These are phyloP conservation scores for Blastobotrys buckinghamii DNA, from an alignment of 1,139 yeast species.

Conservation along the genomic window DNA sequence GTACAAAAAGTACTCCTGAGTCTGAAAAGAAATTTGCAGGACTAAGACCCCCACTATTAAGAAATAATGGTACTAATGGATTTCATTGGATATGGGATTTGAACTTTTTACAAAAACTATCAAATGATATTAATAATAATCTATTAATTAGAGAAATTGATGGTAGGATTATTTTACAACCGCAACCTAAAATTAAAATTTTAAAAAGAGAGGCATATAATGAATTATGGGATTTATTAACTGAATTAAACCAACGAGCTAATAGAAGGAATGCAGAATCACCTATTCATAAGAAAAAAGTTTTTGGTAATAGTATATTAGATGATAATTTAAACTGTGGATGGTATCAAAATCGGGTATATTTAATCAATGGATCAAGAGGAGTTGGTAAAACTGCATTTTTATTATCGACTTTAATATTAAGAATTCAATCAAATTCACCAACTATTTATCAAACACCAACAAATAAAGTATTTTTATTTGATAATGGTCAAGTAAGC, in stretches of 20 bases:
- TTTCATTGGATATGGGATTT: conserved; percentile 4
- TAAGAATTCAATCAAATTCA: neutral
- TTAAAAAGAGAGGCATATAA: conserved; percentile 7
- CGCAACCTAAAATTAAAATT: neutral
- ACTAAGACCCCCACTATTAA: too few relatives aligned
- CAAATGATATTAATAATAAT: neutral
- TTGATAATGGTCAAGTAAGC: conserved; percentile 3
- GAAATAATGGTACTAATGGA: neutral
- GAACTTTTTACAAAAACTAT: conserved; percentile 1
- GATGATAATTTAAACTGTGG: conserved; percentile 5
- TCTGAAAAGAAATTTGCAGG: too few relatives aligned
- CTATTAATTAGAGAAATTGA: neutral
- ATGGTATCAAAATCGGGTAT: conserved; percentile 10
- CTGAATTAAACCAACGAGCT: conserved; percentile 8
- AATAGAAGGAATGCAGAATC: conserved; percentile 6
- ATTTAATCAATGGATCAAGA: conserved; percentile 2
- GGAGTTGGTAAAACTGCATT: conserved; percentile 11
- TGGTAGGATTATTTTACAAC: neutral
- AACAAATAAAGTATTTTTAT: conserved; percentile 1
- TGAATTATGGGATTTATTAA: conserved; percentile 8
- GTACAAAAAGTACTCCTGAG: neutral
- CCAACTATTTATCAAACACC: conserved; percentile 8
- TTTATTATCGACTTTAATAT: conserved; percentile 4
- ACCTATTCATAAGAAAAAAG: neutral
- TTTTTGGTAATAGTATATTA: neutral